Percentiles rank a stretch among this genome's conserved stretches.
These are phyloP conservation scores for Cubamyces sp. DNA, from an alignment of 768 basidiomycete genomes.

Conservation along the genomic window DNA sequence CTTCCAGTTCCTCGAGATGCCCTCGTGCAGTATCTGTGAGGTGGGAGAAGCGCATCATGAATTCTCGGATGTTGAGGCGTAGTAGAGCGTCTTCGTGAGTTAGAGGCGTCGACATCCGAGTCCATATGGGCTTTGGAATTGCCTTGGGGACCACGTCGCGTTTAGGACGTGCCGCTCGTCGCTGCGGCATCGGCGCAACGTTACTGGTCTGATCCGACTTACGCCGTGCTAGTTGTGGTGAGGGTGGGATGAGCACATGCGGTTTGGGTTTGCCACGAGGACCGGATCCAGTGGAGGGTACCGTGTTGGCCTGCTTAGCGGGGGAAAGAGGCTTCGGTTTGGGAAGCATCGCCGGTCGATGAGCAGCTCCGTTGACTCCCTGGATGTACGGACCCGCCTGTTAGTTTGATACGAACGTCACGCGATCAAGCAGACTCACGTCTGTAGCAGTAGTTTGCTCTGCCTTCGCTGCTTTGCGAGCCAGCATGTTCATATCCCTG, in stretches of 20 bases:
- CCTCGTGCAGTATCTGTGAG: slow-evolving; percentile 52
- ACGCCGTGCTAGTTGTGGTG: neutral
- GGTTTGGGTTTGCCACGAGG: slow-evolving; percentile 10
- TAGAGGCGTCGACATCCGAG: slow-evolving; percentile 43
- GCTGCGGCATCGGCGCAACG: slow-evolving; percentile 20
- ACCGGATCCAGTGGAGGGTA: neutral
- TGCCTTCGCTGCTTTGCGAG: slow-evolving; percentile 42
- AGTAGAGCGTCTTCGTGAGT: slow-evolving; percentile 53
- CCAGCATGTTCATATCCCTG: slow-evolving; percentile 44
- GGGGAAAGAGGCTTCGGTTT: too few species aligned
- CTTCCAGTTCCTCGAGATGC: slow-evolving; percentile 68
- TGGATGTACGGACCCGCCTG: too few species aligned
- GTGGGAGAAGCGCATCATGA: slow-evolving; percentile 63
- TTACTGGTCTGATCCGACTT: neutral
- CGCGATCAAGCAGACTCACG: too few species aligned
- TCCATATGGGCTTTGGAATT: slow-evolving; percentile 60
- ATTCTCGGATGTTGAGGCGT: slow-evolving; percentile 77
- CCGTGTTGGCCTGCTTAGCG: too few species aligned
- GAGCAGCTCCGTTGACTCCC: too few species aligned
- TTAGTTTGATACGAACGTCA: too few species aligned
- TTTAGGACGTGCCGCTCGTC: slow-evolving; percentile 26
- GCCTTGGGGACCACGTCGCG: slow-evolving; percentile 30
- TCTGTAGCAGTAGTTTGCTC: neutral
- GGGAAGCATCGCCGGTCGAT: too few species aligned
- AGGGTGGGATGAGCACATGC: slow-evolving; percentile 14